Base-by-base conservation (phyloP, 2,329 filamentous ascomycete species). In the Aspergillus brunneoviolaceus region DNA sequence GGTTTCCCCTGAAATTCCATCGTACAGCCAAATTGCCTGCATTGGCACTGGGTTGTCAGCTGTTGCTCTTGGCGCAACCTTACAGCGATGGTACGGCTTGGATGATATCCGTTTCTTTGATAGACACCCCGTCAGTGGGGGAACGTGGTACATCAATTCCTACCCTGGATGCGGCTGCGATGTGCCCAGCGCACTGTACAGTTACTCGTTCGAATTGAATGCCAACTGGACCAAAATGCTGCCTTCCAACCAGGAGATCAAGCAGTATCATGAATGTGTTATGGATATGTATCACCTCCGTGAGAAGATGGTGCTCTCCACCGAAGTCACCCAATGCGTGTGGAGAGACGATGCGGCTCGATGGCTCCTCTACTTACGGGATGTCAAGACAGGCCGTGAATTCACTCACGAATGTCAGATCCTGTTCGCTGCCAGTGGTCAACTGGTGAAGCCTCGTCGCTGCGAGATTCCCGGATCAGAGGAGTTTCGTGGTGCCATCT, bases 91-190 rank as follows among this genome's bases (percentile, higher is more conserved):
- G 77, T 81, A 87, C 51, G 78, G 77, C 25, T 82, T 86, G 49
- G 80, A 82, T 51, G 83, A 87, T 60, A 80, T 88, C 62, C 75
- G 75, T 11, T 80, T 89, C 68, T 88, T 88, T 61, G 87, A 89
- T 45, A 76, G 82, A 25, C 76, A 85, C 62, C 67, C 76, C 7
- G 78, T 78, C 2, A 75, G 85, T 21, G 86, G 86, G 21, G 87
- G 86, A 11, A 88, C 86, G 2, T 89, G 87, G 87, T 80, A 80
- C 68, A 80, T 81, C 55, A 89, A 87, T 69, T 75, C 79, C 27
- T 89, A 89, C 71, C 86, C 83, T 35, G 82, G 79, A 29, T 81
- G 80, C 61, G 82, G 76, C 60, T 83, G 81, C 63, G 81, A 83
- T 69, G 79, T 84, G 2, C 82, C 78, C 72, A 81, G 77, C 23